These are phyloP conservation scores for Xylariaceae sp. DNA, from an alignment of 2,329 filamentous ascomycete genomes.

Conservation along the genomic window DNA sequence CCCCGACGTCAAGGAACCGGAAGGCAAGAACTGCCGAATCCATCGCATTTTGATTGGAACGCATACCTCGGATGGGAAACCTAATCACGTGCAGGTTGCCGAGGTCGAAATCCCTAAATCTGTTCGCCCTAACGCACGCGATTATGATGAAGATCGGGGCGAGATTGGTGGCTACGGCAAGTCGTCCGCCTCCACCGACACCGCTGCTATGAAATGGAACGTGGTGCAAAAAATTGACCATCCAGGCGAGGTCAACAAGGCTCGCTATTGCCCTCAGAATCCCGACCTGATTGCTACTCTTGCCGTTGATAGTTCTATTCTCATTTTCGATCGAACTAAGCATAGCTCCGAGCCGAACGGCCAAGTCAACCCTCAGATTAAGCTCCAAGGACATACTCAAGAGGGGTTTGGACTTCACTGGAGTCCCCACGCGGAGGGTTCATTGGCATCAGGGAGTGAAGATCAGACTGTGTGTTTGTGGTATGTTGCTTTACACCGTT, in stretches of 20 bases:
- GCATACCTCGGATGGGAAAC: constrained; percentile 83
- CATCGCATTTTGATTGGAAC: constrained; percentile 94
- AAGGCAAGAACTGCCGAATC: constrained; percentile 84
- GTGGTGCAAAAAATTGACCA: constrained; percentile 97
- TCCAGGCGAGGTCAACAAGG: constrained; percentile 97
- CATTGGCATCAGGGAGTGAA: constrained; percentile 87
- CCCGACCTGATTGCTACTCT: constrained; percentile 95
- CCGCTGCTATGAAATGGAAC: constrained; percentile 80
- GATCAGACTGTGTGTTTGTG: constrained; percentile 91
- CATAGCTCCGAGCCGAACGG: constrained; percentile 79
- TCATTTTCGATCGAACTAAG: constrained; percentile 96
- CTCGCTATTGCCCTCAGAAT: constrained; percentile 96
- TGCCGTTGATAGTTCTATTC: constrained; percentile 82
- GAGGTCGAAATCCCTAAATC: constrained; percentile 90
- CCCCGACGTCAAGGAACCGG: constrained; percentile 86
- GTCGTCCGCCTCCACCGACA: constrained; percentile 57
- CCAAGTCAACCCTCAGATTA: constrained; percentile 79
- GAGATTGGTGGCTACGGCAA: constrained; percentile 94
- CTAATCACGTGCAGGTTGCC: constrained; percentile 94
- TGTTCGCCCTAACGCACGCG: constrained; percentile 72
- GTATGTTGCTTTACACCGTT: constrained; percentile 53
- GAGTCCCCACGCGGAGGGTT: constrained; percentile 83
- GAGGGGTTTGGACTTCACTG: constrained; percentile 94
- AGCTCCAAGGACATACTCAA: constrained; percentile 80
- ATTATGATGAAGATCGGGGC: constrained; percentile 90